Conservation (phyloP, 257 asterid species). For the Solanum arcanum region DNA sequence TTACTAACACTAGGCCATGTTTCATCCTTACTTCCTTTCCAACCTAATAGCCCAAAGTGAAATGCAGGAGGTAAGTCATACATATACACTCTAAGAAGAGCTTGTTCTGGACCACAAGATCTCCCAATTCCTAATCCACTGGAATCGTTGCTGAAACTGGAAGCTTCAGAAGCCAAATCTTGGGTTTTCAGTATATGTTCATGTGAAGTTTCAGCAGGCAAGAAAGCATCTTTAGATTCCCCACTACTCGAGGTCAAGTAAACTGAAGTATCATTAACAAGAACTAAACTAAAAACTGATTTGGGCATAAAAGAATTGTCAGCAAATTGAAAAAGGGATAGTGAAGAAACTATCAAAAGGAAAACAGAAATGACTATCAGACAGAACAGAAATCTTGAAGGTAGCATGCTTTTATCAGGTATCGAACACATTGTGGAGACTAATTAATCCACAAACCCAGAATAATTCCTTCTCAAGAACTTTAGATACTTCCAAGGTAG, state of each 20-base stretch:
- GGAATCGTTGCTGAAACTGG: neutral
- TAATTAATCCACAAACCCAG: neutral
- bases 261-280: constrained; percentile 19
- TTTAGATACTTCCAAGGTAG: neutral
- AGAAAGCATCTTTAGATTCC: neutral
- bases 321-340: constrained; percentile 35
- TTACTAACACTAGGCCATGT: constrained; percentile 51
- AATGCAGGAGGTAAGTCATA: constrained; percentile 63
- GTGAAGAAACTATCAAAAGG: constrained; percentile 40
- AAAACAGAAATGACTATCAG: constrained; percentile 39
- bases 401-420: constrained; percentile 39
- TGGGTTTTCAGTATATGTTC: neutral
- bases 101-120: constrained; percentile 28
- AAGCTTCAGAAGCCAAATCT: constrained; percentile 1
- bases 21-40: constrained; percentile 30
- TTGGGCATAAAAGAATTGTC: constrained; percentile 20
- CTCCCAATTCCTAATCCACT: constrained; percentile 5
- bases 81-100: constrained; percentile 60
- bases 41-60: constrained; percentile 70
- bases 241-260: constrained; percentile 4
- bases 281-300: constrained; percentile 24
- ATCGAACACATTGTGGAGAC: constrained; percentile 22
- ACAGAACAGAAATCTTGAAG: constrained; percentile 51
- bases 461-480: neutral
- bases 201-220: constrained; percentile 1